phyloP scores from a whole-genome alignment of 2,329 filamentous ascomycete species.

The Curvularia eragrostidis region DNA sequence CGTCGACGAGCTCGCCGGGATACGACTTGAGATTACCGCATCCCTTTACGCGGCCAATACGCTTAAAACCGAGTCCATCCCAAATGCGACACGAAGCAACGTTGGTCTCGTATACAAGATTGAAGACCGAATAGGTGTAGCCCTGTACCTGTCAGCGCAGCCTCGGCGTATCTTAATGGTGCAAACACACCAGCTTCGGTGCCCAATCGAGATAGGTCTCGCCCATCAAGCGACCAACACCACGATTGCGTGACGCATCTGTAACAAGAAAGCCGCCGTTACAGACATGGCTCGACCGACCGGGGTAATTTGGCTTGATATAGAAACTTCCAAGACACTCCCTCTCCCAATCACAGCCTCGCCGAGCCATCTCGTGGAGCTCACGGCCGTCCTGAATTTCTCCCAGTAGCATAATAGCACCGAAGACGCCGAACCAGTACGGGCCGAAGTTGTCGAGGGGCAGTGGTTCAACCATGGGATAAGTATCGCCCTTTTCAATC shows the following conservation, averaged over 20 bases:
- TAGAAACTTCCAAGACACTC: constrained; percentile 90
- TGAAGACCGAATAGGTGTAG: constrained; percentile 93
- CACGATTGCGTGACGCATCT: constrained; percentile 55
- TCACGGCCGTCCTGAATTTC: constrained; percentile 66
- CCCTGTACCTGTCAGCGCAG: constrained; percentile 57
- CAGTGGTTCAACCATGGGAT: constrained; percentile 83
- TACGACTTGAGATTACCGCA: constrained; percentile 59
- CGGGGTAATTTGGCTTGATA: constrained; percentile 92
- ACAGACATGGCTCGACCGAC: constrained; percentile 87
- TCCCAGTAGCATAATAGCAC: constrained; percentile 84
- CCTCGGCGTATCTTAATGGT: background rate
- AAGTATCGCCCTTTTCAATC: constrained; percentile 90
- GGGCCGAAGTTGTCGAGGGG: constrained; percentile 75
- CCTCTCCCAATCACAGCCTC: constrained; percentile 72
- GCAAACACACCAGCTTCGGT: constrained; percentile 53
- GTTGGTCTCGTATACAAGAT: constrained; percentile 93
- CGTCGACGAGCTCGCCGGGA: constrained; percentile 56
- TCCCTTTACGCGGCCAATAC: constrained; percentile 77
- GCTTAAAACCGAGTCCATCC: constrained; percentile 91
- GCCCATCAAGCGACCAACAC: constrained; percentile 60
- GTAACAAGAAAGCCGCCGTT: constrained; percentile 64
- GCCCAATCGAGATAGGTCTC: constrained; percentile 61
- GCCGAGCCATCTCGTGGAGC: constrained; percentile 54
- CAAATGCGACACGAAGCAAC: constrained; percentile 88
- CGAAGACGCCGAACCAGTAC: constrained; percentile 94